These are phyloP conservation scores for Aureobasidium melanogenum DNA, from an alignment of 2,329 filamentous ascomycete species.

Conservation along the genomic window DNA sequence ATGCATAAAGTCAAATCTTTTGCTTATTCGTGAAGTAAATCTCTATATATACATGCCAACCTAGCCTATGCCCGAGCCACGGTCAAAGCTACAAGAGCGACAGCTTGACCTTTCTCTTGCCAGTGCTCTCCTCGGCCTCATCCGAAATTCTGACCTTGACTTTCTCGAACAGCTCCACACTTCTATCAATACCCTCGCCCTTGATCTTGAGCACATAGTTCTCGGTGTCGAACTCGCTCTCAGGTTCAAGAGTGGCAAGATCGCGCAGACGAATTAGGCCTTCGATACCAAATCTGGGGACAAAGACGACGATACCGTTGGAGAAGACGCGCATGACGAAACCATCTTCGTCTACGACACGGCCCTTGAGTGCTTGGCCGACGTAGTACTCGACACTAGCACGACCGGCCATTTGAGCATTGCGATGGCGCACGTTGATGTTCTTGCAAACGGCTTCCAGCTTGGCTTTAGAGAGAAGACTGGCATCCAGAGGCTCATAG, in stretches of 20 bases:
- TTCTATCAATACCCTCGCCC: conserved; percentile 36
- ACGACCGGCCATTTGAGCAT: conserved; percentile 89
- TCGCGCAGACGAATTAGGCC: conserved; percentile 80
- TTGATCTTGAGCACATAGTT: conserved; percentile 64
- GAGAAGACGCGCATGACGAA: conserved; percentile 97
- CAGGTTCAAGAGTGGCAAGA: conserved; percentile 64
- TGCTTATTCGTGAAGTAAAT: neutral
- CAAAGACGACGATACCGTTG: conserved; percentile 94
- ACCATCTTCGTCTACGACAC: conserved; percentile 70
- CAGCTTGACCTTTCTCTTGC: conserved; percentile 84
- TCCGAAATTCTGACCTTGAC: conserved; percentile 83
- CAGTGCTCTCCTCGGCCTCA: conserved; percentile 88
- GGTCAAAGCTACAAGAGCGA: conserved; percentile 32
- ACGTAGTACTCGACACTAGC: conserved; percentile 97
- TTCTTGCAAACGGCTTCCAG: conserved; percentile 95
- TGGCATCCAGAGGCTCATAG: conserved; percentile 78
- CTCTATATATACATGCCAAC: neutral
- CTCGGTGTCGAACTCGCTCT: conserved; percentile 76
- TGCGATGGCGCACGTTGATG: conserved; percentile 94
- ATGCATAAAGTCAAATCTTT: neutral
- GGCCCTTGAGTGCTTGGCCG: conserved; percentile 82
- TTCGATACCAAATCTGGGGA: conserved; percentile 92
- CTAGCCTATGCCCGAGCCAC: neutral
- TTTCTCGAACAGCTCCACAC: conserved; percentile 82
- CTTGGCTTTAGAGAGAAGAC: conserved; percentile 69